These are phyloP conservation scores for Cephalotrichum gorgonifer DNA, from an alignment of 2,329 filamentous ascomycete species.

Conservation along the genomic window DNA sequence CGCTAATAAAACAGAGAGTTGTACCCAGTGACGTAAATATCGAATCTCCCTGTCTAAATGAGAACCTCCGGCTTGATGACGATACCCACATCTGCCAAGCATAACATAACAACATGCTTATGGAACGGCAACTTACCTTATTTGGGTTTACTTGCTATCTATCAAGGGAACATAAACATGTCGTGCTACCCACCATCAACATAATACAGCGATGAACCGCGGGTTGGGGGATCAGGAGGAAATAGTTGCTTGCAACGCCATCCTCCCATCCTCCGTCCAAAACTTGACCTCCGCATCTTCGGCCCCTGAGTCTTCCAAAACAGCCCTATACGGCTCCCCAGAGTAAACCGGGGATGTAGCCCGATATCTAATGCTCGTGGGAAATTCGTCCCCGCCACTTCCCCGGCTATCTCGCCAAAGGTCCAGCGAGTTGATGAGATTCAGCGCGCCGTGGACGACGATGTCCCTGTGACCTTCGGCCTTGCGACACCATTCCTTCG, in stretches of 20 bases:
- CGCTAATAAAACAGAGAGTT: too few relatives aligned
- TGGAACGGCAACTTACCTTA: too few relatives aligned
- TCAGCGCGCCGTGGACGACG: constrained; percentile 74
- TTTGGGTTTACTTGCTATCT: too few relatives aligned
- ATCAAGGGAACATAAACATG: too few relatives aligned
- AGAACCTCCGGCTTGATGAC: too few relatives aligned
- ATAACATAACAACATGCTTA: too few relatives aligned
- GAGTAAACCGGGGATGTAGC: constrained; percentile 63
- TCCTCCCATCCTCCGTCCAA: neutral
- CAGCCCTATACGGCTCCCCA: constrained; percentile 41
- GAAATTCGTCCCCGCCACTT: constrained; percentile 11
- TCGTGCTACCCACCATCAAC: neutral
- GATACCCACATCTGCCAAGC: too few relatives aligned
- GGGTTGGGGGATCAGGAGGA: neutral
- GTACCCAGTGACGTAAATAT: too few relatives aligned
- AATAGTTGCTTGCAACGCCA: neutral
- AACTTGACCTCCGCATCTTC: neutral
- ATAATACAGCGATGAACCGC: neutral
- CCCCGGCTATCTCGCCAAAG: constrained; percentile 47
- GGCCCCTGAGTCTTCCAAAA: neutral
- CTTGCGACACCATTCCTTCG: constrained; percentile 51
- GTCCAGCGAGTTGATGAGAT: constrained; percentile 61
- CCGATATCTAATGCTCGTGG: constrained; percentile 46
- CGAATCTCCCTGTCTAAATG: too few relatives aligned
- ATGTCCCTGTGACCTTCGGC: constrained; percentile 60